Base-by-base conservation (phyloP, 768 basidiomycete genomes). In the Termitomyces sp. region DNA sequence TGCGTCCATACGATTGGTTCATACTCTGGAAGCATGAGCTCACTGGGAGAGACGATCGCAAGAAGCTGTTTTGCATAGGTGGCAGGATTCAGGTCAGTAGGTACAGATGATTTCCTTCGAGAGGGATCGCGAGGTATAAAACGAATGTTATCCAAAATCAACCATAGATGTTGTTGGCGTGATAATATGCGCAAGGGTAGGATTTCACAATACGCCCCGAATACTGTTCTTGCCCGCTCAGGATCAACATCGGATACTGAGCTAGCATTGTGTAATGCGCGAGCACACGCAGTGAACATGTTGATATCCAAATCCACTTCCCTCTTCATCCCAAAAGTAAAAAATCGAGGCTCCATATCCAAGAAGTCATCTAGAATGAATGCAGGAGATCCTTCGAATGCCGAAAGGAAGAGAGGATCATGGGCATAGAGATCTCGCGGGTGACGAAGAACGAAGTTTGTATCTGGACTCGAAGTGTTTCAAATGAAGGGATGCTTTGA, bases 1-100 rank as follows among this genome's bases (percentile, higher is more conserved):
- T 83, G 81, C 4, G 79, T 79, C 82, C 82, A 83, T 7, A 76
- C 76, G 12, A 83, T 68, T 0, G 74, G 55, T 61, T 77, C 74
- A 49, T 69, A 74, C 36, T 76, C 68, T 18, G 66, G 47, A 34
- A 70, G 72, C 10, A 82, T 70, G 2, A 80, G 58, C 47, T 80
- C 57, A 6, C 44, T 62, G 0, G 81, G 80, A 0, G 74, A 63
- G 2, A 81, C 74, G 13, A 81, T 55, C 1, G 32, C 37, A 5
- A 69, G 72, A 22, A 80, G 62, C 8, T 45, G 54, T 1, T 58
- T 59, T 36, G 74, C 65, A 48, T 73, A 71, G 6, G 49, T 48
- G 1, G 64, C 63, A 47, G 69, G 59, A 14, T 63, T 57, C 39
- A 69, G 46, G 6, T 45, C 62, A 24, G 24, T 20, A 8, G 58